A percentile compares a stretch with the other conserved stretches of the same genome.
Evolutionary conservation across 2,329 filamentous ascomycete species (phyloP).

Genomic region (Catunica adiposa): DNA sequence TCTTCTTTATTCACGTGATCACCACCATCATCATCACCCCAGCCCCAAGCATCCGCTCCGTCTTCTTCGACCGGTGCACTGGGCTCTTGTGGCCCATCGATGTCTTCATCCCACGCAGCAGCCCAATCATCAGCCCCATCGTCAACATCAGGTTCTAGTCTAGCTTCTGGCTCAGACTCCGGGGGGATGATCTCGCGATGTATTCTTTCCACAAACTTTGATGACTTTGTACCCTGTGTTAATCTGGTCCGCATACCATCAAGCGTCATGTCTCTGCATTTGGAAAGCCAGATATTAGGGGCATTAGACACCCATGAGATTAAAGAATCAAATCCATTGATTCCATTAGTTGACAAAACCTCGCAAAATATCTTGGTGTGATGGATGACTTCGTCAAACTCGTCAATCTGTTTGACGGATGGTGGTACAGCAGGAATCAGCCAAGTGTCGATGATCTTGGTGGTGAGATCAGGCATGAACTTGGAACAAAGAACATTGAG

Average conservation of each 20-base stretch:
- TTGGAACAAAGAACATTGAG: slow-evolving; percentile 45
- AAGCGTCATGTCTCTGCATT: slow-evolving; percentile 64
- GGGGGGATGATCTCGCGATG: slow-evolving; percentile 66
- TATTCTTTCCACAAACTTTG: slow-evolving; percentile 61
- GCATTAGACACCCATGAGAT: slow-evolving; percentile 67
- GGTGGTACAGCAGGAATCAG: slow-evolving; percentile 61
- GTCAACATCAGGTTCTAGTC: slow-evolving; percentile 27
- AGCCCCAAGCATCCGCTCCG: slow-evolving; percentile 61
- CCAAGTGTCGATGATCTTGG: slow-evolving; percentile 55
- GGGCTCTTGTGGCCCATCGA: slow-evolving; percentile 16
- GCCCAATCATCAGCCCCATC: slow-evolving; percentile 46
- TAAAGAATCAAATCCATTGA: slow-evolving; percentile 46
- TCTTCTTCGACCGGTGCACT: slow-evolving; percentile 25
- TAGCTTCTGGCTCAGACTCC: slow-evolving; percentile 33
- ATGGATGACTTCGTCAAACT: slow-evolving; percentile 55
- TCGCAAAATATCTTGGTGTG: slow-evolving; percentile 47
- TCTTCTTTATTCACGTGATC: slow-evolving; percentile 16
- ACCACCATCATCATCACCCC: slow-evolving; percentile 39
- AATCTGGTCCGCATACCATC: slow-evolving; percentile 57
- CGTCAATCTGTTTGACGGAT: slow-evolving; percentile 50
- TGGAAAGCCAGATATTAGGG: slow-evolving; percentile 70
- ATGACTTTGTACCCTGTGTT: slow-evolving; percentile 43
- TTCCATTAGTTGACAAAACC: slow-evolving; percentile 43
- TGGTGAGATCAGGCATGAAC: slow-evolving; percentile 53
- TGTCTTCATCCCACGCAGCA: slow-evolving; percentile 59